Conservation (phyloP, 2,329 filamentous ascomycete species). For the Hypoxylon sp. region DNA sequence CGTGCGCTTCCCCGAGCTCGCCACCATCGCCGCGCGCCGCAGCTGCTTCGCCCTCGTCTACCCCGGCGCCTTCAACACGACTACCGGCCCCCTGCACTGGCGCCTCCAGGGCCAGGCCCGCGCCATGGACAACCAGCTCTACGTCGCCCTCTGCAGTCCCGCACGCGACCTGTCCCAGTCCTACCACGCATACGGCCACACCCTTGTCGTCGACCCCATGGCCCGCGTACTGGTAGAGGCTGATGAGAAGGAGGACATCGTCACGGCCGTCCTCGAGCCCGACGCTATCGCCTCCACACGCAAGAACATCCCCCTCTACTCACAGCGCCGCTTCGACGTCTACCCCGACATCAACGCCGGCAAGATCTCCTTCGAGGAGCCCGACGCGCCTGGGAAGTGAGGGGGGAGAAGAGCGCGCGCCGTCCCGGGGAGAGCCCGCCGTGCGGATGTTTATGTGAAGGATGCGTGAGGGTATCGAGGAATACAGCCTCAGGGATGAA, state of each 20-base stretch:
- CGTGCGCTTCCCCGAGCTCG: constrained; percentile 93
- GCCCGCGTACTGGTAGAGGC: constrained; percentile 82
- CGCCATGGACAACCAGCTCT: constrained; percentile 93
- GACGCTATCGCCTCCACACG: constrained; percentile 77
- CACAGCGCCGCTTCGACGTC: constrained; percentile 91
- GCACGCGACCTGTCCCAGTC: constrained; percentile 78
- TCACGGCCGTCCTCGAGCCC: constrained; percentile 74
- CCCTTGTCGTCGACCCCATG: constrained; percentile 86
- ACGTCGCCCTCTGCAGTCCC: constrained; percentile 91
- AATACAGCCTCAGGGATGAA: not conserved
- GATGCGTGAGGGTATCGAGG: not conserved
- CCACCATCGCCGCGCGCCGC: constrained; percentile 83
- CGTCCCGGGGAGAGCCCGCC: not conserved
- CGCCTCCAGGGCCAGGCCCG: constrained; percentile 80
- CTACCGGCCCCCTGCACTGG: constrained; percentile 94
- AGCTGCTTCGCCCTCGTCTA: constrained; percentile 91
- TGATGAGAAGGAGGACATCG: constrained; percentile 77
- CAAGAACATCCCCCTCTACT: constrained; percentile 82
- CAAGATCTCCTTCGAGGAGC: constrained; percentile 50
- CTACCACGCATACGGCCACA: constrained; percentile 94
- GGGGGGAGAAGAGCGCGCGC: no score
- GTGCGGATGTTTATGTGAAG: not conserved
- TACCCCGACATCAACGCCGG: constrained; percentile 87
- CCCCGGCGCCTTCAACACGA: constrained; percentile 96
- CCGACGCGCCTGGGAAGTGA: constrained; percentile 29